Evolutionary conservation across 2,329 filamentous ascomycete genomes (phyloP), one percentile per base, ranked within the genome.

Genomic region (Fusarium citri): DNA sequence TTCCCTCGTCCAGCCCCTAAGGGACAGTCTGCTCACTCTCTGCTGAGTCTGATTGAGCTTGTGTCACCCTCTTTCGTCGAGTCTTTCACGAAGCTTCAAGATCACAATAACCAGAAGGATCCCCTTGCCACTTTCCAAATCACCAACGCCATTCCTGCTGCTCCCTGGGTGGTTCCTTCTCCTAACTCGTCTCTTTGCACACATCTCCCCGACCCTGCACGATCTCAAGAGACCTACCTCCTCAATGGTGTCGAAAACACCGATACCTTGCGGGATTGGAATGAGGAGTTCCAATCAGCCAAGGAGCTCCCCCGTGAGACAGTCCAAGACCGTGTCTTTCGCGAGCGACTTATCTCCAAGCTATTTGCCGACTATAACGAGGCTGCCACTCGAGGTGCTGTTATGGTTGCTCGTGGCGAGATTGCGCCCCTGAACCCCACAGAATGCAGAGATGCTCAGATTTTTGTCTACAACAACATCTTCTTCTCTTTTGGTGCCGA

Each of bases 391-490:
- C 90, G 94, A 66, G 96, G 96, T 67, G 95, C 96, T 31, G 92
- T 98, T 47, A 85, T 98, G 72, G 95, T 99, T 56, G 95, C 94
- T 25, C 89, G 93, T 60, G 96, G 96, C 56, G 96, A 99, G 80
- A 92, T 99, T 69, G 91, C 94, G 22, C 94, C 96, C 9, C 83
- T 99, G 57, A 99, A 99, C 83, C 97, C 96, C 9, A 98, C 95
- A 0, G 96, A 99, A 82, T 90, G 87, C 69, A 89, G 87, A 72
- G 95, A 99, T 79, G 96, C 96, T 6, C 96, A 99, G 80, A 99
- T 99, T 71, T 99, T 97, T 76, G 95, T 99, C 25, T 98, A 98
- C 85, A 98, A 98, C 86, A 99, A 99, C 82, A 94, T 99, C 72
- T 99, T 99, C 85, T 99, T 97, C 85, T 98, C 96, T 1, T 98